These are phyloP conservation scores for Lentinula raphanica DNA, from an alignment of 768 basidiomycete species.

Conservation along the genomic window DNA sequence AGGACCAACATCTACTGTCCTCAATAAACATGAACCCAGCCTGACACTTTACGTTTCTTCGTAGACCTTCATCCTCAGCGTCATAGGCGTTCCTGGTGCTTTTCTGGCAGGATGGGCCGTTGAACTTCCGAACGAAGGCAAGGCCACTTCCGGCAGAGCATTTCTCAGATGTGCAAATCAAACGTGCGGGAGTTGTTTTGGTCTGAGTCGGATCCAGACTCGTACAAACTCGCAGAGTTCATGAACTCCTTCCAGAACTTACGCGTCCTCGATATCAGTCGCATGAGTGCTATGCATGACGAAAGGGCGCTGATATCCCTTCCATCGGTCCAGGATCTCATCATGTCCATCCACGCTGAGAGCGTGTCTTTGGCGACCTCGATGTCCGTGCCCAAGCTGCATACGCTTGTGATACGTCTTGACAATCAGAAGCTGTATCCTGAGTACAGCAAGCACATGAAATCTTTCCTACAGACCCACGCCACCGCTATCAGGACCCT, in stretches of 20 bases:
- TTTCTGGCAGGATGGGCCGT: constrained; percentile 69
- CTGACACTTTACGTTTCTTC: not conserved
- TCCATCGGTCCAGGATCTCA: constrained; percentile 37
- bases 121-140: constrained; percentile 57
- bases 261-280: constrained; percentile 41
- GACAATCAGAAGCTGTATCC: constrained; percentile 22
- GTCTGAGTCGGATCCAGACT: constrained; percentile 21
- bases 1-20: constrained; percentile 10
- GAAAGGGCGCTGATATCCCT: constrained; percentile 21
- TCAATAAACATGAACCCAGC: not conserved
- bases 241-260: constrained; percentile 36
- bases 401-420: constrained; percentile 31
- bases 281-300: constrained; percentile 19
- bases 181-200: constrained; percentile 41
- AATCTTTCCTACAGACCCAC: constrained; percentile 35
- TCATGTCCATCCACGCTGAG: constrained; percentile 33
- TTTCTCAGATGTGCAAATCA: constrained; percentile 34
- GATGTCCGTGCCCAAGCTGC: constrained; percentile 38
- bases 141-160: constrained; percentile 37
- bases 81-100: constrained; percentile 66
- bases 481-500: constrained; percentile 34
- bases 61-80: constrained; percentile 66
- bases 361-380: constrained; percentile 33
- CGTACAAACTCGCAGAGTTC: constrained; percentile 20
- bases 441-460: constrained; percentile 20